These are phyloP conservation scores for Pseudoperonospora humuli DNA, from an alignment of 352 stramenopile species.

Conservation along the genomic window DNA sequence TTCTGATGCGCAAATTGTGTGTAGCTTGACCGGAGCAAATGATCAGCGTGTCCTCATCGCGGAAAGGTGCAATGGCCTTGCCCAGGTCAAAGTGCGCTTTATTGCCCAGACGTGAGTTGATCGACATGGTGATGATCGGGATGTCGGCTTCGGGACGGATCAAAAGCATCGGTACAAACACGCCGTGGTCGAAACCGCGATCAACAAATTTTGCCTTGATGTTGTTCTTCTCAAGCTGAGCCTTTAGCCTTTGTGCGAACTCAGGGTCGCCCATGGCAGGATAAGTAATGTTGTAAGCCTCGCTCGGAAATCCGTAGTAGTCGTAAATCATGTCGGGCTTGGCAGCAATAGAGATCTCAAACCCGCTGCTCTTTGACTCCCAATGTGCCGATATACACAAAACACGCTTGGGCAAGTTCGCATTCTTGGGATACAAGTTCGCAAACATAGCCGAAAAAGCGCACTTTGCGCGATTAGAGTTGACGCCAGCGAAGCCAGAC, in stretches of 20 bases:
- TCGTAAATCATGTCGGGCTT: conserved; percentile 76
- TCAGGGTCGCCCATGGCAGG: conserved; percentile 56
- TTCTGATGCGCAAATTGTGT: conserved; percentile 28
- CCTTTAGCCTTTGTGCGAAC: conserved; percentile 62
- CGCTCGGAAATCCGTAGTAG: conserved; percentile 83
- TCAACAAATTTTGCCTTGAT: conserved; percentile 39
- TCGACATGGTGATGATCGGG: conserved; percentile 78
- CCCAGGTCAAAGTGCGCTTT: conserved; percentile 49
- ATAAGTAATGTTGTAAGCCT: conserved; percentile 86
- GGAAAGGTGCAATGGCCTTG: conserved; percentile 38
- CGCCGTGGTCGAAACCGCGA: conserved; percentile 86
- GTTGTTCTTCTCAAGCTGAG: conserved; percentile 37
- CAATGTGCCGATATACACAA: conserved; percentile 86
- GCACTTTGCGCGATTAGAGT: conserved; percentile 15
- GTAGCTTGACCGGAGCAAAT: conserved; percentile 54
- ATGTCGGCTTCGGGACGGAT: conserved; percentile 85
- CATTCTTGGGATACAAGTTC: conserved; percentile 29
- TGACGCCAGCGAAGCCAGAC: conserved; percentile 26
- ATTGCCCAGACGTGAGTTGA: conserved; percentile 38
- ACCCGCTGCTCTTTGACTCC: conserved; percentile 39
- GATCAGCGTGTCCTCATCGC: conserved; percentile 62
- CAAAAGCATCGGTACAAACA: conserved; percentile 88
- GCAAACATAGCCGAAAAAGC: conserved; percentile 25
- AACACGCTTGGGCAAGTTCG: conserved; percentile 51
- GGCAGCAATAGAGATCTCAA: conserved; percentile 45